A percentile compares a stretch with the other conserved stretches of the same genome.
Conservation (phyloP, 441 rosid species). For the Pelargonium australe region DNA sequence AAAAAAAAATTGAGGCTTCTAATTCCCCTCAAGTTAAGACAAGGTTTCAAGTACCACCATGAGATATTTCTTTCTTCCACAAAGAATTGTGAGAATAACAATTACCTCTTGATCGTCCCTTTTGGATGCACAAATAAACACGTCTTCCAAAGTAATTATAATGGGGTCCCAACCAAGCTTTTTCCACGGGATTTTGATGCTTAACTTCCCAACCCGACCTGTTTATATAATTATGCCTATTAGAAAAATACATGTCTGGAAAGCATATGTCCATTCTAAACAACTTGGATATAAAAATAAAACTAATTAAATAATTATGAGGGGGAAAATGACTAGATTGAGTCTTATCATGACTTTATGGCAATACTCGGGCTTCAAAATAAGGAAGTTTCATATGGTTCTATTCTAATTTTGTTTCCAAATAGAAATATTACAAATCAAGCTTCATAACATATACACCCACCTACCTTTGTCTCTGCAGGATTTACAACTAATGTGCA, state of each 20-base stretch:
- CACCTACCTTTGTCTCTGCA: background rate
- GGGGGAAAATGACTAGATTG: background rate
- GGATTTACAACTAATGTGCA: background rate
- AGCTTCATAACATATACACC: background rate
- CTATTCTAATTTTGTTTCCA: background rate
- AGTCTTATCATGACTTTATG: background rate
- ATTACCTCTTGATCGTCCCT: constrained; percentile 74
- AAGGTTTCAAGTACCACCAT: constrained; percentile 3
- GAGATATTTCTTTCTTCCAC: background rate
- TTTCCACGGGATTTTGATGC: constrained; percentile 82
- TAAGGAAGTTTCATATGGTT: background rate
- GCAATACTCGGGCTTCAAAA: background rate
- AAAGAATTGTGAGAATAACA: background rate
- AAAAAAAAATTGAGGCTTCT: background rate
- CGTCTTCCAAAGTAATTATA: constrained; percentile 68
- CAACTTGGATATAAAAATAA: background rate
- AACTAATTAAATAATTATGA: background rate
- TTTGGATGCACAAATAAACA: constrained; percentile 57
- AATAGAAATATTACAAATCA: background rate
- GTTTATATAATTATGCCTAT: background rate
- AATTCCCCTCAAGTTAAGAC: background rate
- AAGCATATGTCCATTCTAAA: background rate
- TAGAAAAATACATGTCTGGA: background rate
- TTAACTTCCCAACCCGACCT: constrained; percentile 72
- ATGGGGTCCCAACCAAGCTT: constrained; percentile 72